Base-by-base conservation (phyloP, 106 monocot genomes). In the Narthecium ossifragum region DNA sequence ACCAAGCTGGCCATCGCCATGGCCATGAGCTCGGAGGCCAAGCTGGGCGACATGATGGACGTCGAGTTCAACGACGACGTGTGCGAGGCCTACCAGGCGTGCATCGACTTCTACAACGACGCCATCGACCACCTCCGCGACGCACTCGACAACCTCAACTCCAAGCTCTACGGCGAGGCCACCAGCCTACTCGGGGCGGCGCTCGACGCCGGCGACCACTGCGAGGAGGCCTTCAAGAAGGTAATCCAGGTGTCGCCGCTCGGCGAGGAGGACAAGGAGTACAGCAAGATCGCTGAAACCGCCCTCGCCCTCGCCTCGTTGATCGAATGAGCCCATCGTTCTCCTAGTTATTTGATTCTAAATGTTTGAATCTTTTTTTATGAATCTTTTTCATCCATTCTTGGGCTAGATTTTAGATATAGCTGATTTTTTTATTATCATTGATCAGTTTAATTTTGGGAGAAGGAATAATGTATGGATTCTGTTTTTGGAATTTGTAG, bases 141-240 rank as follows among this genome's bases (percentile, higher is more conserved):
- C 34, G 29, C 57, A 8, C 13, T 57, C 33, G 22, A 33, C 36
- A 32, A 22, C 18, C 46, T 47, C 27, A 15, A 11, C 12, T 20
- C 46, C 7, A 30, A 71, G 38, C 40, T 80, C 18, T 80, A 71
- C 48, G 17, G 41, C 6, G 62, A 71, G 10, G 56, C 75, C 2
- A 10, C 33, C 5, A 2, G 33, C 0, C 5, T 10, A 12, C 61
- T 71, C 20, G 31, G 28, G 52, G 55, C 46, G 36, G 34, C 71
- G 34, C 26, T 55, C 9, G 75, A 80, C 15, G 70, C 63, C 26
- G 62, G 62, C 0, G 49, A 28, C 5, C 58, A 54, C 0, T 80
- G 75, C 51, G 71, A 80, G 37, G 71, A 68, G 13, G 63, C 70
- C 13, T 80, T 75, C 61, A 6, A 22, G 5, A 75, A 71, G 11